Conservation (phyloP, 164 flowering plant genomes). For the Cinnamomum chago region DNA sequence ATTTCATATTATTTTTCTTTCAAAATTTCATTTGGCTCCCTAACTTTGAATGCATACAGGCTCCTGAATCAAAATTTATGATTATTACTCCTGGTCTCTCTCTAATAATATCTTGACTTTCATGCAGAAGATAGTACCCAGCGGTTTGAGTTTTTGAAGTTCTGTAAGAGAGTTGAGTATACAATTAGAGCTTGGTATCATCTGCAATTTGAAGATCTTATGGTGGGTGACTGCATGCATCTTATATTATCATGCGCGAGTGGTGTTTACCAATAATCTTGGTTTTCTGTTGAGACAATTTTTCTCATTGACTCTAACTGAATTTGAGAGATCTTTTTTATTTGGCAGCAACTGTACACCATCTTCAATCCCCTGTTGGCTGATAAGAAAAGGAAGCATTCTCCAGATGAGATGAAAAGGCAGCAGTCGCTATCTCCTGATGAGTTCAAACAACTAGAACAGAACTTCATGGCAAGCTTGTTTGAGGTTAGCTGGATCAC, state of each 20-base stretch:
- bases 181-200: conserved; percentile 93
- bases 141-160: conserved; percentile 74
- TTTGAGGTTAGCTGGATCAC: conserved; percentile 51
- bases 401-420: not conserved
- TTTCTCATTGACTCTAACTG: not conserved
- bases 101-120: not conserved
- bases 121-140: conserved; percentile 64
- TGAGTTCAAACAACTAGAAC: conserved; percentile 78
- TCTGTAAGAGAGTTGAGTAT: conserved; percentile 88
- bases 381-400: conserved; percentile 50
- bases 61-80: no score
- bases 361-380: conserved; percentile 83
- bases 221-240: conserved; percentile 40
- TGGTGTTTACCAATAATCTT: no score
- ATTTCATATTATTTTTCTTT: no score
- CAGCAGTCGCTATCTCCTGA: conserved; percentile 34
- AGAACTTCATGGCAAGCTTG: conserved; percentile 69
- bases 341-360: conserved; percentile 79
- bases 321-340: conserved; percentile 1
- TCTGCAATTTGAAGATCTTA: conserved; percentile 92
- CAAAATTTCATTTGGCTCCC: no score
- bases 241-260: not conserved
- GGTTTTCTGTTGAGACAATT: not conserved
- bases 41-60: no score
- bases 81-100: no score